Base-by-base conservation (phyloP, 768 basidiomycete genomes). In the Lentinula boryana region DNA sequence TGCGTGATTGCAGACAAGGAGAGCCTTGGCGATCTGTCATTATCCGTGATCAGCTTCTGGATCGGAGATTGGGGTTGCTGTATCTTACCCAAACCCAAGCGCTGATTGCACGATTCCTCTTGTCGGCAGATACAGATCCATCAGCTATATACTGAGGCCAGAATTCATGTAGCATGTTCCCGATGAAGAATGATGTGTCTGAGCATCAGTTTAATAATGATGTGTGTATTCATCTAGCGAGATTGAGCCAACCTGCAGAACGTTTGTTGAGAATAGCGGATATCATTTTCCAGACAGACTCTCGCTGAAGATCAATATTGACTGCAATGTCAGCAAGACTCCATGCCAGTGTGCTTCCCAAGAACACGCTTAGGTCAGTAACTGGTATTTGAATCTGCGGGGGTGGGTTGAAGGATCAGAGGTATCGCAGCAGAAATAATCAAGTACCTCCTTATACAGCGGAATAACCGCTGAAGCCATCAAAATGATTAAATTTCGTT, bases 231-330 rank as follows among this genome's bases (percentile, higher is more conserved):
- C 40, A 56, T 10, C 23, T 52, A 38, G 16, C 59, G 38, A 58
- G 56, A 35, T 3, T 21, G 21, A 48, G 64, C 80, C 63, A 52
- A 93, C 95, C 85, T 43, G 85, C 79, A 9, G 78, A 76, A 40
- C 85, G 83, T 71, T 94, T 93, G 70, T 98, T 97, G 31, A 94
- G 72, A n/a, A 91, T 73, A 0, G 87, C 81, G 1, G 87, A 79
- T 16, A 93, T 69, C 2, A 85, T 66, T 41, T 86, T 80, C 66
- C 82, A 77, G 2, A 79, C 82, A 31, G 85, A 79, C 33, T 80
- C 78, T 63, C 77, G 75, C 68, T 91, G 88, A 0, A 80, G 64
- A 48, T 75, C 71, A 54, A 74, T 82, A 16, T 79, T 78, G 3
- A 80, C 74, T 10, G 70, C 65, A 5, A 73, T 18, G 3, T 56